Evolutionary conservation across 192 early-diverging fungal species (phyloP).

Genomic region (Paraglomus brasilianum): DNA sequence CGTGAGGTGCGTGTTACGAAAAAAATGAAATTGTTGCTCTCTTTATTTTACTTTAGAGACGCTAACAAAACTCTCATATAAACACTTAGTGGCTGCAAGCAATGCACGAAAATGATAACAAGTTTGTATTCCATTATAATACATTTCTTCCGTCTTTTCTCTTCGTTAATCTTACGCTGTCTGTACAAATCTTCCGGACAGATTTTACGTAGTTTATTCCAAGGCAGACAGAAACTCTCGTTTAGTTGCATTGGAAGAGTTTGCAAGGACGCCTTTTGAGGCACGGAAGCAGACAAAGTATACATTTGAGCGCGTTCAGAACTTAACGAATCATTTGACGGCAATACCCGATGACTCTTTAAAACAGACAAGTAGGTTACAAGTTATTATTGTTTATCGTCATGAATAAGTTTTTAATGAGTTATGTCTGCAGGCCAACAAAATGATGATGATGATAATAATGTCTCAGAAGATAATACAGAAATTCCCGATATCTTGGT

Average conservation of each 20-base stretch:
- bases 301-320: constrained; percentile 21
- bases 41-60: not conserved
- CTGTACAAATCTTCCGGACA: constrained; percentile 2
- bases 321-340: constrained; percentile 10
- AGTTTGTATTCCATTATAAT: constrained; percentile 10
- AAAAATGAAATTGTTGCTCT: not conserved
- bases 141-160: not conserved
- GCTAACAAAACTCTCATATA: constrained; percentile 1
- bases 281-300: constrained; percentile 16
- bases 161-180: not conserved
- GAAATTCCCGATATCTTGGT: not conserved
- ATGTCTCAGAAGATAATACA: constrained; percentile 6
- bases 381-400: too few relatives aligned
- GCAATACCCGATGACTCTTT: constrained; percentile 5
- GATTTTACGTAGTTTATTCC: constrained; percentile 27
- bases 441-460: too few relatives aligned
- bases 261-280: constrained; percentile 17
- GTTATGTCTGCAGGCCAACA: not conserved
- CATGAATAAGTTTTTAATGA: constrained; percentile 2
- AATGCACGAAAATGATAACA: constrained; percentile 22
- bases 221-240: constrained; percentile 9
- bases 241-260: constrained; percentile 14
- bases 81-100: constrained; percentile 26
- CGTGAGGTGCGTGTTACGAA: constrained; percentile 12
- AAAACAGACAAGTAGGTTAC: constrained; percentile 8